phyloP scores from a whole-genome alignment of 768 basidiomycete species.

The Xanthoconium stramineum region DNA sequence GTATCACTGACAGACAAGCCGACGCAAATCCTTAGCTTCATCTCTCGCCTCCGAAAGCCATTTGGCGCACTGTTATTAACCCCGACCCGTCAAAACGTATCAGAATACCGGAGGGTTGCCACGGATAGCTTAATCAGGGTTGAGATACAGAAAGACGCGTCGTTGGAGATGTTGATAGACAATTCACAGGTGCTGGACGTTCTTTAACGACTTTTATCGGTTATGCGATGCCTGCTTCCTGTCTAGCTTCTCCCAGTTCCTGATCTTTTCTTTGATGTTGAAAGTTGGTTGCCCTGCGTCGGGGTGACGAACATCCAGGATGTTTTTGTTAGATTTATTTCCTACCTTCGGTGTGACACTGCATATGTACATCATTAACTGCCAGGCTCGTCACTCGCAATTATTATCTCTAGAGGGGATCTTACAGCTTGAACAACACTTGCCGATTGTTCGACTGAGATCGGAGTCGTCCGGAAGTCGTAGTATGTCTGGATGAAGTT shows the following conservation, averaged over 20 bases:
- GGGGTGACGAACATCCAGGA: too few species aligned
- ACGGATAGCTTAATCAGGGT: constrained; percentile 7
- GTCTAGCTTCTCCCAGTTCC: neutral
- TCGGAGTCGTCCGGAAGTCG: too few species aligned
- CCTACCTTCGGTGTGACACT: too few species aligned
- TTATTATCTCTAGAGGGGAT: too few species aligned
- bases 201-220: neutral
- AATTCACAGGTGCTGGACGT: neutral
- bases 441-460: too few species aligned
- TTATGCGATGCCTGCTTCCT: neutral
- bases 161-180: neutral
- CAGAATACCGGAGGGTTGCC: constrained; percentile 9
- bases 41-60: neutral
- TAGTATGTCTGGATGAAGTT: too few species aligned
- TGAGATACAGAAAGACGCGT: neutral
- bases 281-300: too few species aligned
- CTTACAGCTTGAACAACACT: too few species aligned
- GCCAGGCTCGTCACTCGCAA: too few species aligned
- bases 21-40: neutral
- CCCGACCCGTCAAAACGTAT: neutral
- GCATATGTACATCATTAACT: too few species aligned
- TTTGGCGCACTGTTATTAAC: neutral
- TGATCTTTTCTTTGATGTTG: neutral
- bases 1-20: neutral
- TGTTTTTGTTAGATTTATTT: too few species aligned